Evolutionary conservation across 352 stramenopile species (phyloP), one percentile per base, ranked within the genome.

Genomic region (Globisporangium polare): DNA sequence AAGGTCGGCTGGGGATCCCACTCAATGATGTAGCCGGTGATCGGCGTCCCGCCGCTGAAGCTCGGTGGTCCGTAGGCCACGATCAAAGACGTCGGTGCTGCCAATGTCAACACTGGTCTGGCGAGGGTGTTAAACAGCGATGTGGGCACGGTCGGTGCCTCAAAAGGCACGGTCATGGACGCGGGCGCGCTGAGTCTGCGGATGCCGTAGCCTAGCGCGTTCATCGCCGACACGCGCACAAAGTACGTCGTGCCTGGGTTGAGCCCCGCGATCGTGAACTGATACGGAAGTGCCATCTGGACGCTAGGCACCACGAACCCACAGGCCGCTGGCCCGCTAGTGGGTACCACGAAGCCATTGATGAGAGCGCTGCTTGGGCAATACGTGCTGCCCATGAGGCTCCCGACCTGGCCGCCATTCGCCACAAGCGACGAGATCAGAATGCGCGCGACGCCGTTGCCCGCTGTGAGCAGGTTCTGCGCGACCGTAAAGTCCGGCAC

Each of bases 1-100:
- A 98, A 98, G 6, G 73, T 66, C 5, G 75, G 46, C 52, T 72
- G 80, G 0, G 76, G 68, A 50, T 98, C 94, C 75, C 94, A 97
- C 66, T 98, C 92, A 56, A 98, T 88, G 50, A 82, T 79, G 70
- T 97, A 98, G 4, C 81, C 75, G 5, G 86, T 97, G 22, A 98
- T 72, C 4, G 74, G 66, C 2, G 86, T 80, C 29, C 96, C 96
- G 7, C 95, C 96, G 52, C 89, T 77, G 62, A 97, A 97, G 7
- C 55, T 63, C 3, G 94, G 91, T 15, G 88, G 71, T 1, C 77
- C 77, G 61, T 91, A 98, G 3, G 77, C 71, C 5, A 98, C 72
- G 18, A 87, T 63, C 15, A 98, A 66, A 35, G 86, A 82, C 8
- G 75, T 94, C 8, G 71, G 74, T 2, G 72, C 87, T 37, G 74